These are phyloP conservation scores for Exophiala sp. DNA, from an alignment of 2,329 filamentous ascomycete species.

Conservation along the genomic window DNA sequence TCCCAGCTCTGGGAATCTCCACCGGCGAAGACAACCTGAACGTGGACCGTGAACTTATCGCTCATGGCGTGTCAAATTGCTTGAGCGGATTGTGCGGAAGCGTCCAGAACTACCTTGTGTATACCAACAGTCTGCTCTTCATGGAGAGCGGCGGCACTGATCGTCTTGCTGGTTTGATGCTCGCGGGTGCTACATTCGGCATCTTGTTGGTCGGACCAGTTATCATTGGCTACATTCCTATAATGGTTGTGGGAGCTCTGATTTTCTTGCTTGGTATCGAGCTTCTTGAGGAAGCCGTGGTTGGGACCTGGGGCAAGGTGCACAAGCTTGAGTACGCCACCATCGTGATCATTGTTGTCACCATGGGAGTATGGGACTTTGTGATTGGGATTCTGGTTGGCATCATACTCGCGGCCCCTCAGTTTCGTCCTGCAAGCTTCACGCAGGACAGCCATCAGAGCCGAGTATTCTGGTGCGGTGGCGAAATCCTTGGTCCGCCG, in stretches of 20 bases:
- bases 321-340: constrained; percentile 84
- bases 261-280: constrained; percentile 96
- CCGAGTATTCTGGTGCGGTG: constrained; percentile 81
- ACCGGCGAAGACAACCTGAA: constrained; percentile 88
- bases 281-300: constrained; percentile 78
- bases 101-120: constrained; percentile 94
- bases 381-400: constrained; percentile 89
- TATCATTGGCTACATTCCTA: constrained; percentile 87
- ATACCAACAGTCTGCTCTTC: constrained; percentile 95
- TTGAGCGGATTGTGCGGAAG: constrained; percentile 80
- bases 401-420: constrained; percentile 82
- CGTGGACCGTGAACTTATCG: constrained; percentile 82
- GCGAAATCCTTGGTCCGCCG: constrained; percentile 88
- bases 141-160: constrained; percentile 86
- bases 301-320: constrained; percentile 81
- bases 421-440: constrained; percentile 90
- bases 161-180: constrained; percentile 75
- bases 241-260: constrained; percentile 92
- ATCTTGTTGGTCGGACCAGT: constrained; percentile 80
- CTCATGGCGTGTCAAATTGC: constrained; percentile 90
- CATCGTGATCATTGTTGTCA: constrained; percentile 76
- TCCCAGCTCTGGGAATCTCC: constrained; percentile 84
- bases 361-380: constrained; percentile 97
- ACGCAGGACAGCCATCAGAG: constrained; percentile 78
- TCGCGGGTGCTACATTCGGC: constrained; percentile 71